Conservation (phyloP, 371 early-diverging fungal genomes). For the Batkoa obscura region DNA sequence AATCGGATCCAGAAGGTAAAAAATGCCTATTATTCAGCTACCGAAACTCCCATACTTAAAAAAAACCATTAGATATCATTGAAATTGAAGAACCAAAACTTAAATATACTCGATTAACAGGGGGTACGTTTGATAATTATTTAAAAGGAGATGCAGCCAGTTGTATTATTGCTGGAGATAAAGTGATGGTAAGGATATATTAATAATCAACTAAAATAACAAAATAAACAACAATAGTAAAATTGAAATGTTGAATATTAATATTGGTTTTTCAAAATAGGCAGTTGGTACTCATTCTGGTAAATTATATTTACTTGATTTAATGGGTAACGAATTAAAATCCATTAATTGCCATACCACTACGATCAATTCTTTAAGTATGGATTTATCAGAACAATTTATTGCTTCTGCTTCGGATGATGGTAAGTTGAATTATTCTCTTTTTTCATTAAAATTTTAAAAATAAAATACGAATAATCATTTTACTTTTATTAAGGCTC, state of each 20-base stretch:
- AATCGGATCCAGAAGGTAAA: too few species aligned
- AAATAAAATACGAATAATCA: too few species aligned
- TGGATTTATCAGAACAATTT: conserved; percentile 70
- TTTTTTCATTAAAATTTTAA: too few species aligned
- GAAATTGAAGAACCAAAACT: conserved; percentile 68
- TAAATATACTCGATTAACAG: conserved; percentile 66
- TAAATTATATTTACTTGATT: conserved; percentile 71
- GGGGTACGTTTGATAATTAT: conserved; percentile 37
- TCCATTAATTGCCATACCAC: conserved; percentile 54
- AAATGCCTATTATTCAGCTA: too few species aligned
- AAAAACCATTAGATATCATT: too few species aligned
- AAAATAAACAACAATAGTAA: too few species aligned
- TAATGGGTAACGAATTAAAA: conserved; percentile 74
- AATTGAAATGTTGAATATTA: too few species aligned
- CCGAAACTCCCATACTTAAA: too few species aligned
- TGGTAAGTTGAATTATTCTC: conserved; percentile 38
- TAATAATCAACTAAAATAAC: neutral
- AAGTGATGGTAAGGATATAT: conserved; percentile 45
- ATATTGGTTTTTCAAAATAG: conserved; percentile 15
- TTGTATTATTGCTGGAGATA: conserved; percentile 48
- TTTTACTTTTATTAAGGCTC: conserved; percentile 26
- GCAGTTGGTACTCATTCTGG: conserved; percentile 91
- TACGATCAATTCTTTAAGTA: conserved; percentile 64
- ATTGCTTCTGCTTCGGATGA: conserved; percentile 85
- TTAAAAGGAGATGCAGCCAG: conserved; percentile 76